Conservation (phyloP, 352 stramenopile species). For the Pythium myriotylum region DNA sequence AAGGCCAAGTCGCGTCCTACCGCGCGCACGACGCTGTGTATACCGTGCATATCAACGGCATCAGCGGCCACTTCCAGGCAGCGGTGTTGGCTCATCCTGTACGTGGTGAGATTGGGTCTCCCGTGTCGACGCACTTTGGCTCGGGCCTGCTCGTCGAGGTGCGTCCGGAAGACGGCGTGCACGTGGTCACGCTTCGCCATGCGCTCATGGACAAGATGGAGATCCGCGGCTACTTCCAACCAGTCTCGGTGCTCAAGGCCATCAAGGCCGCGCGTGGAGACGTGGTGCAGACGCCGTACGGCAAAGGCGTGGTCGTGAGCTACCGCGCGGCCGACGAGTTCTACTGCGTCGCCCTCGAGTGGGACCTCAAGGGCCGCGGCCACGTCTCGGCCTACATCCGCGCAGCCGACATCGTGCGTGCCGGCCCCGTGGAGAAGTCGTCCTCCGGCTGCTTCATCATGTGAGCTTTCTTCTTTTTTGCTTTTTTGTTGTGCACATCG, state of each 20-base stretch:
- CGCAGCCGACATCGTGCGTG: slow-evolving; percentile 52
- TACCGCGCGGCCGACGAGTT: slow-evolving; percentile 63
- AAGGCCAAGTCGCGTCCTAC: slow-evolving; percentile 54
- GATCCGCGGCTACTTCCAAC: slow-evolving; percentile 68
- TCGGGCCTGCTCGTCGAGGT: slow-evolving; percentile 66
- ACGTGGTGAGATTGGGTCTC: slow-evolving; percentile 56
- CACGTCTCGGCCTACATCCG: slow-evolving; percentile 71
- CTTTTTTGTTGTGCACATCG: neutral
- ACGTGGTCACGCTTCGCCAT: slow-evolving; percentile 70
- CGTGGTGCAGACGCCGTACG: slow-evolving; percentile 78
- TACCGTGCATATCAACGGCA: slow-evolving; percentile 41
- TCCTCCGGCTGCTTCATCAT: slow-evolving; percentile 70
- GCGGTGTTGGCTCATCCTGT: slow-evolving; percentile 37
- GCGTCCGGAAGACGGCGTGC: slow-evolving; percentile 63
- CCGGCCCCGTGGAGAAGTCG: slow-evolving; percentile 57
- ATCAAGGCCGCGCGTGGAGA: slow-evolving; percentile 78
- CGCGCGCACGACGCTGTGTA: slow-evolving; percentile 60
- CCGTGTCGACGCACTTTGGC: slow-evolving; percentile 69
- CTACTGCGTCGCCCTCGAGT: slow-evolving; percentile 75
- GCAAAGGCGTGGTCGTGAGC: slow-evolving; percentile 67
- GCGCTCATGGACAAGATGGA: slow-evolving; percentile 44
- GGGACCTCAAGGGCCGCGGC: slow-evolving; percentile 51
- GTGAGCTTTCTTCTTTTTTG: slow-evolving; percentile 36
- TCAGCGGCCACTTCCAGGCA: slow-evolving; percentile 57
- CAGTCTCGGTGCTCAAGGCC: slow-evolving; percentile 44